These are phyloP conservation scores for Emiliania huxleyi DNA, from an alignment of 78 protist species.

Conservation along the genomic window DNA sequence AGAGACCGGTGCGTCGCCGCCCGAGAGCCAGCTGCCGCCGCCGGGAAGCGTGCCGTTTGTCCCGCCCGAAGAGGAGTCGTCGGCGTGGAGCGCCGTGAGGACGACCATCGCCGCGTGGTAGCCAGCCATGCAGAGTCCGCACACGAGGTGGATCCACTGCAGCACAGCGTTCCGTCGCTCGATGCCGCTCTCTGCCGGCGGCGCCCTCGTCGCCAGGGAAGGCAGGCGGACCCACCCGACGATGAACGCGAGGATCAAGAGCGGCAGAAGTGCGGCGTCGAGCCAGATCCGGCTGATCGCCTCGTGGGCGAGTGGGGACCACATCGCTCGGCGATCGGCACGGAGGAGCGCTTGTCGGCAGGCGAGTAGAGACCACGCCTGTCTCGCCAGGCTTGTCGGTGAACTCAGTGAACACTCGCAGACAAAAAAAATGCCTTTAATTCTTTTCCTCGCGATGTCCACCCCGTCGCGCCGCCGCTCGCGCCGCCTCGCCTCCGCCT, in stretches of 20 bases:
- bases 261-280: background rate
- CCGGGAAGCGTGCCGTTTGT: background rate
- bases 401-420: no score
- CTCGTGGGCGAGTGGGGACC: no score
- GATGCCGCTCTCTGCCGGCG: background rate
- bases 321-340: no score
- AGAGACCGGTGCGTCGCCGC: background rate
- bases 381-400: no score
- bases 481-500: no score
- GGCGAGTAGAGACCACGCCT: no score
- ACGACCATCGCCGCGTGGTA: background rate
- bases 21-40: no score
- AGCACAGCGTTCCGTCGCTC: background rate
- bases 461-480: no score
- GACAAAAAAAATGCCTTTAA: no score
- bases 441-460: no score
- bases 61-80: background rate
- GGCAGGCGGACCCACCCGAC: background rate
- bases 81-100: background rate
- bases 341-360: no score
- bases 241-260: background rate
- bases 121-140: background rate
- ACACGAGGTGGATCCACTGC: background rate
- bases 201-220: background rate
- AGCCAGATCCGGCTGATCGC: no score